These are phyloP conservation scores for Podospora didyma DNA, from an alignment of 495 filamentous ascomycete species.

Conservation along the genomic window DNA sequence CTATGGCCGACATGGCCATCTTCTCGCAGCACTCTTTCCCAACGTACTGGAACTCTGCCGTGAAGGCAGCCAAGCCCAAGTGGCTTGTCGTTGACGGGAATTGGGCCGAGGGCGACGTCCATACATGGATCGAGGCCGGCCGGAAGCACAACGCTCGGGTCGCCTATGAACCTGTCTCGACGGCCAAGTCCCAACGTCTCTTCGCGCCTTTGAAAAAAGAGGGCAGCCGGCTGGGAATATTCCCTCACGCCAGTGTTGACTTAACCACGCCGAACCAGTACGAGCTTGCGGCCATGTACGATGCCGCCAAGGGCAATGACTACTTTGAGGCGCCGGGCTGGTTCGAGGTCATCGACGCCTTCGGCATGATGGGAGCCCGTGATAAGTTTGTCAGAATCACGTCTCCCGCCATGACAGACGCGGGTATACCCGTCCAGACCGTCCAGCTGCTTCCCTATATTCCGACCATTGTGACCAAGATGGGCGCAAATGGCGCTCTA, in stretches of 20 bases:
- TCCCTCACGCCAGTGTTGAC: constrained; percentile 60
- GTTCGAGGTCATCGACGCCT: constrained; percentile 74
- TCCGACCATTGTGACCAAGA: constrained; percentile 76
- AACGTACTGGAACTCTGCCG: constrained; percentile 55
- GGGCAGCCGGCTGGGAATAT: constrained; percentile 37
- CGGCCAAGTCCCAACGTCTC: constrained; percentile 66
- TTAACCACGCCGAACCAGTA: constrained; percentile 77
- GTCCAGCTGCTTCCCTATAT: constrained; percentile 85
- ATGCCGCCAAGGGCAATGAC: constrained; percentile 54
- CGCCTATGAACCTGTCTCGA: constrained; percentile 91
- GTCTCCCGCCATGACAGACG: constrained; percentile 59
- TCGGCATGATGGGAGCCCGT: constrained; percentile 60
- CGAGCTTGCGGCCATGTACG: constrained; percentile 75
- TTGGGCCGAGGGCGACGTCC: constrained; percentile 61
- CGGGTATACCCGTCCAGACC: constrained; percentile 75
- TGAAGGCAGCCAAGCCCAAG: constrained; percentile 54
- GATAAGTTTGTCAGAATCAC: constrained; percentile 62
- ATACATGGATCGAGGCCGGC: constrained; percentile 58
- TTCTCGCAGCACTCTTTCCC: constrained; percentile 54
- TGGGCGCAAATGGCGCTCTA: constrained; percentile 76
- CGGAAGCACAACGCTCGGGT: constrained; percentile 50
- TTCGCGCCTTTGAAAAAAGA: constrained; percentile 44
- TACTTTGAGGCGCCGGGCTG: constrained; percentile 67
- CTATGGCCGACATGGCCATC: constrained; percentile 94
- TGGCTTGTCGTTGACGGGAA: constrained; percentile 83